Conservation (phyloP, 352 stramenopile genomes). For the Globisporangium takayamanum region DNA sequence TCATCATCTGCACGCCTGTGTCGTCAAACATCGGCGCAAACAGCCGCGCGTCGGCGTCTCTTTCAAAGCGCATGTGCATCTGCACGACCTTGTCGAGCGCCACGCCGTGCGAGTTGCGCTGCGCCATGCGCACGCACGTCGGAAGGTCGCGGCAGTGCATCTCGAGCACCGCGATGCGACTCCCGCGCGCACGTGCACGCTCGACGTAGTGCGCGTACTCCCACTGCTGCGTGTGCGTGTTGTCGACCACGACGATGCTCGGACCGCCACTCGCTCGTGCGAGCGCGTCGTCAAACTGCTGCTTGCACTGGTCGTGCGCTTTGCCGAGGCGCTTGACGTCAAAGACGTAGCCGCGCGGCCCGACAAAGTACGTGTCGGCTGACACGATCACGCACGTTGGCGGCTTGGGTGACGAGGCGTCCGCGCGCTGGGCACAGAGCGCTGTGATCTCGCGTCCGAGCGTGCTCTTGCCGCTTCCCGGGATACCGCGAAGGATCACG, state of each 20-base stretch:
- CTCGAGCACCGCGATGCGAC: conserved; percentile 36
- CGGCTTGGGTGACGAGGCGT: conserved; percentile 3
- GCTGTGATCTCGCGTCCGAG: conserved; percentile 32
- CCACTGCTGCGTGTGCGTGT: conserved; percentile 64
- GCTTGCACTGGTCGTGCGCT: conserved; percentile 45
- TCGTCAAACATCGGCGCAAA: conserved; percentile 48
- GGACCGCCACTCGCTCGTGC: not conserved
- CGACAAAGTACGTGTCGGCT: conserved; percentile 64
- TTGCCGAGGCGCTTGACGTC: conserved; percentile 37
- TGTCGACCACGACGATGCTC: conserved; percentile 59
- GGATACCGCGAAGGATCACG: conserved; percentile 63
- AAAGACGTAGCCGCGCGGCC: conserved; percentile 52
- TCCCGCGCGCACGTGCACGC: conserved; percentile 20
- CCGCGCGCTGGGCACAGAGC: conserved; percentile 23
- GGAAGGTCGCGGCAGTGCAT: conserved; percentile 42
- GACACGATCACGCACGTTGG: conserved; percentile 35
- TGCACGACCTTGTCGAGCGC: conserved; percentile 48
- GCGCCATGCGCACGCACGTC: conserved; percentile 44
- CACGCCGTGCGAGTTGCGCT: conserved; percentile 68
- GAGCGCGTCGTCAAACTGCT: conserved; percentile 31
- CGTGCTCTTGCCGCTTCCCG: conserved; percentile 68
- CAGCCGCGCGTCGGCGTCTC: conserved; percentile 24
- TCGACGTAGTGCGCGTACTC: conserved; percentile 57
- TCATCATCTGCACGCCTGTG: conserved; percentile 23
- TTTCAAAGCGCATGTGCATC: conserved; percentile 66